These are phyloP conservation scores for Salix suchowensis DNA, from an alignment of 345 rosid genomes.

Conservation along the genomic window DNA sequence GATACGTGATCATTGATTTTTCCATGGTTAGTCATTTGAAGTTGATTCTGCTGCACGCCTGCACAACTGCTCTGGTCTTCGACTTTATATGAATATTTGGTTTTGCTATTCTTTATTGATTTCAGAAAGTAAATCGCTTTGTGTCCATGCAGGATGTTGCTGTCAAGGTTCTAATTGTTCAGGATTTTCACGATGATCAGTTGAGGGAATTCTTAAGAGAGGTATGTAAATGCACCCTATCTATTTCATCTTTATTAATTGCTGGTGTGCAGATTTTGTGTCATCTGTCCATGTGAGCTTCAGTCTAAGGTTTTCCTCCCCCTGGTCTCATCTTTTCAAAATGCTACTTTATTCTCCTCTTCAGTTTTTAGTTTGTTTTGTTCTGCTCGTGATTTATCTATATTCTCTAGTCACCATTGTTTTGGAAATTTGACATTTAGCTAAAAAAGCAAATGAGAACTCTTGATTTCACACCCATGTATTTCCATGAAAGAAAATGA, in stretches of 20 bases:
- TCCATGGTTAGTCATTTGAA: not conserved
- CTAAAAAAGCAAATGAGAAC: not conserved
- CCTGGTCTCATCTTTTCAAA: not conserved
- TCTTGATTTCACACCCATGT: not conserved
- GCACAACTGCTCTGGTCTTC: not conserved
- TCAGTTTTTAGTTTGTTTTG: not conserved
- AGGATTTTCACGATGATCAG: constrained; percentile 86
- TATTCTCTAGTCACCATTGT: not conserved
- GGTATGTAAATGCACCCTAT: constrained; percentile 31
- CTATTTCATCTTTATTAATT: not conserved
- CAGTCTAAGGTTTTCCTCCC: too few species aligned
- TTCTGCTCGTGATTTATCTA: not conserved
- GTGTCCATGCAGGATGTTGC: constrained; percentile 75
- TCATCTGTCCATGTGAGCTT: not conserved
- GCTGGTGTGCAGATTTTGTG: not conserved
- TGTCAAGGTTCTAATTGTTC: constrained; percentile 77
- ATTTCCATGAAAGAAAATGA: not conserved
- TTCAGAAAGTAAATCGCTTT: constrained; percentile 2
- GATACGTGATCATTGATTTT: too few species aligned
- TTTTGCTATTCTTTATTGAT: not conserved
- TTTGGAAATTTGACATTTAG: not conserved
- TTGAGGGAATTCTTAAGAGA: constrained; percentile 87
- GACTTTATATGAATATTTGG: not conserved
- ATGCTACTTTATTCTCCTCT: not conserved
- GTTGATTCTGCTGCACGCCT: not conserved